These are phyloP conservation scores for Pichia insulana DNA, from an alignment of 805 yeast species.

Conservation along the genomic window DNA sequence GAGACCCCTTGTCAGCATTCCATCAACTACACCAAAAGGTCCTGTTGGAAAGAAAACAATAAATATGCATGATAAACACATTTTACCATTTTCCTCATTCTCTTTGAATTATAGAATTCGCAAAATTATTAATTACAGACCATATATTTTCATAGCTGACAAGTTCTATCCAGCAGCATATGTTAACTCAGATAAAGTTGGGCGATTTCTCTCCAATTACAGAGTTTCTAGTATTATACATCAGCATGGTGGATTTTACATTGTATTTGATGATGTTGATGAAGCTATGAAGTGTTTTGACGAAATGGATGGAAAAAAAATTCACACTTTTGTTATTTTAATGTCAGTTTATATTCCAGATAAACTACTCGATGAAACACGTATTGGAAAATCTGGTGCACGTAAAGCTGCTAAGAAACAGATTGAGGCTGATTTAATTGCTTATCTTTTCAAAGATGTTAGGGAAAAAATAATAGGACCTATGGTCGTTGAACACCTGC, in stretches of 20 bases:
- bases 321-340: conserved; percentile 38
- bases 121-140: conserved; percentile 44
- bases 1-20: background rate
- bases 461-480: conserved; percentile 69
- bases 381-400: conserved; percentile 26
- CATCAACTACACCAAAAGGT: conserved; percentile 2
- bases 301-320: conserved; percentile 48
- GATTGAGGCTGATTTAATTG: conserved; percentile 55
- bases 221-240: conserved; percentile 59
- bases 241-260: conserved; percentile 58
- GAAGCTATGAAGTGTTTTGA: conserved; percentile 56
- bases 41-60: conserved; percentile 7
- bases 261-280: conserved; percentile 52
- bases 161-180: conserved; percentile 39
- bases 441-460: conserved; percentile 59
- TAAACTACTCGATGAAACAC: conserved; percentile 24
- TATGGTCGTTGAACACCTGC: conserved; percentile 49
- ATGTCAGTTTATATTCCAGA: conserved; percentile 54
- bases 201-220: conserved; percentile 47
- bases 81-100: conserved; percentile 19
- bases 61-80: conserved; percentile 27
- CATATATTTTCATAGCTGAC: conserved; percentile 48
- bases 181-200: conserved; percentile 48
- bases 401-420: conserved; percentile 51
- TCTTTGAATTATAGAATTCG: conserved; percentile 41